Conservation (phyloP, 2,329 filamentous ascomycete genomes). For the Didymella glomerata region DNA sequence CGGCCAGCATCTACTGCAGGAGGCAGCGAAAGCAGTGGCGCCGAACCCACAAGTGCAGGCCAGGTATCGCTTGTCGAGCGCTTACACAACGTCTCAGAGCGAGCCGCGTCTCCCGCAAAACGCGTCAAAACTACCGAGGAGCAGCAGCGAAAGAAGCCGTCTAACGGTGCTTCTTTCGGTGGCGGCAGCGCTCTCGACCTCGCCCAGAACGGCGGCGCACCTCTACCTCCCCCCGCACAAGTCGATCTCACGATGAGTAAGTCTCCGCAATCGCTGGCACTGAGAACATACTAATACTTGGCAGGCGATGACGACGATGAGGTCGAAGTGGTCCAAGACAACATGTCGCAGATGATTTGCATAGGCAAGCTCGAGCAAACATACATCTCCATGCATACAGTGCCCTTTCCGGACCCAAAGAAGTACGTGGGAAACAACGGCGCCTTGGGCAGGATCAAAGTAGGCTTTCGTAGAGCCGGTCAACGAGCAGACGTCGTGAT, state of each 20-base stretch:
- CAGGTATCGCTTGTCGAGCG: conserved; percentile 74
- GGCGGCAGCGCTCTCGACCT: conserved; percentile 55
- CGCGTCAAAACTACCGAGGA: conserved; percentile 42
- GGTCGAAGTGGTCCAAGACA: conserved; percentile 65
- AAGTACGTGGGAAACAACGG: conserved; percentile 66
- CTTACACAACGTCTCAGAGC: conserved; percentile 76
- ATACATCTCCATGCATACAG: conserved; percentile 70
- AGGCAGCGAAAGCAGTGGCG: conserved; percentile 35
- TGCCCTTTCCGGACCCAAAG: conserved; percentile 74
- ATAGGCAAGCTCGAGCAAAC: conserved; percentile 78
- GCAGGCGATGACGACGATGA: conserved; percentile 70
- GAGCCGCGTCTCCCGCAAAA: conserved; percentile 62
- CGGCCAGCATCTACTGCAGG: conserved; percentile 40
- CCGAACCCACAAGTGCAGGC: conserved; percentile 47
- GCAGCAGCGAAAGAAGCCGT: conserved; percentile 29
- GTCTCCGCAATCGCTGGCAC: conserved; percentile 9
- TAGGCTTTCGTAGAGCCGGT: conserved; percentile 70
- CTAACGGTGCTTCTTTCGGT: conserved; percentile 26
- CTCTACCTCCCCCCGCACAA: conserved; percentile 11
- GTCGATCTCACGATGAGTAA: conserved; percentile 50
- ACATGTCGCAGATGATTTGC: conserved; percentile 76
- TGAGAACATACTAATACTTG: conserved; percentile 36
- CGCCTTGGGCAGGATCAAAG: conserved; percentile 73
- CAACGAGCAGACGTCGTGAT: conserved; percentile 70
- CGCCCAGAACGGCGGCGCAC: conserved; percentile 30